phyloP scores from a whole-genome alignment of 208 protist species.

The Wallacemonas sp. region DNA sequence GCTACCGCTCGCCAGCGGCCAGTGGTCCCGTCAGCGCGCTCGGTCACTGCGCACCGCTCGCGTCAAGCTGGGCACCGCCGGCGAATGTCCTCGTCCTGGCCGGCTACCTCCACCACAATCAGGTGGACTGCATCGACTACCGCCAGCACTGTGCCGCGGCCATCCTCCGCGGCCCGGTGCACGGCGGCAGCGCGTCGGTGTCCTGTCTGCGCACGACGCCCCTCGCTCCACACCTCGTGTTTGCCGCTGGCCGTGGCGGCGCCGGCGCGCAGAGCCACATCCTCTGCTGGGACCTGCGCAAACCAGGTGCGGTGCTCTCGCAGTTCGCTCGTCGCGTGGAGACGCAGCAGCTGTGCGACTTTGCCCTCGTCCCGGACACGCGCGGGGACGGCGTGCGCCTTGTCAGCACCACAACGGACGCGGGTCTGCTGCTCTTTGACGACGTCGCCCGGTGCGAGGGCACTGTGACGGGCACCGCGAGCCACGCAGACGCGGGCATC shows the following conservation, averaged over 20 bases:
- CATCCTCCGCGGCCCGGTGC: constrained; percentile 36
- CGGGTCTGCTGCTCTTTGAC: constrained; percentile 48
- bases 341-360: constrained; percentile 59
- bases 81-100: constrained; percentile 34
- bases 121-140: constrained; percentile 69
- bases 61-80: neutral
- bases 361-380: constrained; percentile 30
- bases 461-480: neutral
- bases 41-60: constrained; percentile 8
- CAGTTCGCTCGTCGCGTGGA: constrained; percentile 27
- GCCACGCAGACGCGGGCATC: constrained; percentile 23
- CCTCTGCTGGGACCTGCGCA: constrained; percentile 70
- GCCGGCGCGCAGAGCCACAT: constrained; percentile 43
- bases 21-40: constrained; percentile 29
- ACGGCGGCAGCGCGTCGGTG: constrained; percentile 22
- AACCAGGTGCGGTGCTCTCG: constrained; percentile 30
- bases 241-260: constrained; percentile 30
- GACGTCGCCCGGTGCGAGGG: neutral
- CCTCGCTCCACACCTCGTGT: constrained; percentile 32
- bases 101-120: constrained; percentile 49
- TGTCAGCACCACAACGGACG: constrained; percentile 44
- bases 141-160: constrained; percentile 49
- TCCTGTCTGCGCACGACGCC: constrained; percentile 21
- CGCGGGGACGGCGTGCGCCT: constrained; percentile 21
- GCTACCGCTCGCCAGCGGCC: constrained; percentile 39